phyloP scores from a whole-genome alignment of 208 protist genomes.

The Trypanosoma rangeli region DNA sequence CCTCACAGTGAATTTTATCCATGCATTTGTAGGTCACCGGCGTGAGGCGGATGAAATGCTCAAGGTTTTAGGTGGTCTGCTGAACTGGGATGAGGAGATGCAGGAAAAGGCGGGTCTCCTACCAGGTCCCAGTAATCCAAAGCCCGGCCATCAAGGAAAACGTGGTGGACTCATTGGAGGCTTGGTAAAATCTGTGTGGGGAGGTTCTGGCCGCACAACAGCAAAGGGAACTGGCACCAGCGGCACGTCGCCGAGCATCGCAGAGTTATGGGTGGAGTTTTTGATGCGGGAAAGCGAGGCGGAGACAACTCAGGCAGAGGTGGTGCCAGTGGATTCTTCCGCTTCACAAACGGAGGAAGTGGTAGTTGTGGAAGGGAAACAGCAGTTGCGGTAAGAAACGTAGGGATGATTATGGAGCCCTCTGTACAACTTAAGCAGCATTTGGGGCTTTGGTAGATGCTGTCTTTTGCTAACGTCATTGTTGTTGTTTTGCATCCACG shows the following conservation, averaged over 20 bases:
- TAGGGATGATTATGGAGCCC: not conserved
- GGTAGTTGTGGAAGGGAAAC: not conserved
- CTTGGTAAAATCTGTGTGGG: constrained; percentile 32
- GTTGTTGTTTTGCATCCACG: not conserved
- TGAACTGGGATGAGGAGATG: constrained; percentile 80
- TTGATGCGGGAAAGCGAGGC: constrained; percentile 69
- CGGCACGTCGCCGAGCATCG: constrained; percentile 29
- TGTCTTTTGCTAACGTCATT: constrained; percentile 2
- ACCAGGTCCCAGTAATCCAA: constrained; percentile 68
- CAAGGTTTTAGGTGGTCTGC: constrained; percentile 68
- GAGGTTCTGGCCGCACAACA: constrained; percentile 14
- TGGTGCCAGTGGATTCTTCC: not conserved
- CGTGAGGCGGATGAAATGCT: constrained; percentile 75
- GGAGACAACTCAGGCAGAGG: not conserved
- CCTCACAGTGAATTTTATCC: constrained; percentile 83
- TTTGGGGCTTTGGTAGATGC: not conserved
- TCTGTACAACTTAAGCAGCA: not conserved
- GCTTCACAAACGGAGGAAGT: not conserved
- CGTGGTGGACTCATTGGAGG: constrained; percentile 22
- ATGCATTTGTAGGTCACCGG: constrained; percentile 48
- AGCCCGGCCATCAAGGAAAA: constrained; percentile 25
- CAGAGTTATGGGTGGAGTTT: constrained; percentile 84
- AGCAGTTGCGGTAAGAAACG: not conserved
- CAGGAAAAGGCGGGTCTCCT: constrained; percentile 76
- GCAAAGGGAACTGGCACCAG: not conserved